Percentiles rank a stretch among this genome's conserved stretches.
Evolutionary conservation across 805 yeast species (phyloP).

Genomic region (Wickerhamomyces tratensis): DNA sequence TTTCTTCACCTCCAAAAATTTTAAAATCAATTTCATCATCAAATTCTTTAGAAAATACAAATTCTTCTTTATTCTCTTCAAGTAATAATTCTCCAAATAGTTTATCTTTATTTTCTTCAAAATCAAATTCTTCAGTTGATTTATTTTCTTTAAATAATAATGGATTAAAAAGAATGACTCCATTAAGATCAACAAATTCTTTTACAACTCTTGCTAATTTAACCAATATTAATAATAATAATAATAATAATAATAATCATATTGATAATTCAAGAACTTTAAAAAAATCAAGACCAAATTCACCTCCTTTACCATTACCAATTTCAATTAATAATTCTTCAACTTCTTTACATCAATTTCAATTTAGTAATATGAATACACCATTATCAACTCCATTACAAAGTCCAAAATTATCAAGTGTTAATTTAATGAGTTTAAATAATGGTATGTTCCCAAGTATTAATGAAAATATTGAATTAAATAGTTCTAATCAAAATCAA

Average conservation of each 20-base stretch:
- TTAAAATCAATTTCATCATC: conserved; percentile 14
- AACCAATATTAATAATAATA: conserved; percentile 16
- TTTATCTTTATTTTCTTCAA: conserved; percentile 16
- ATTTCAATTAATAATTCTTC: neutral
- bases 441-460: neutral
- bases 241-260: conserved; percentile 17
- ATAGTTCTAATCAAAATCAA: neutral
- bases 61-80: conserved; percentile 15
- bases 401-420: conserved; percentile 30
- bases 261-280: conserved; percentile 21
- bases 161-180: conserved; percentile 29
- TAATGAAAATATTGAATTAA: too few species aligned
- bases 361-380: conserved; percentile 25
- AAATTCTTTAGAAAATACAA: conserved; percentile 11
- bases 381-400: conserved; percentile 41
- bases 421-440: too few species aligned
- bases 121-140: conserved; percentile 18
- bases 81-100: conserved; percentile 15
- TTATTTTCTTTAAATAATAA: conserved; percentile 11
- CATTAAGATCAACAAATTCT: conserved; percentile 18
- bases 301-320: conserved; percentile 24
- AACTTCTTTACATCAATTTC: conserved; percentile 14
- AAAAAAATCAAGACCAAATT: conserved; percentile 39
- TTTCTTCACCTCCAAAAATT: conserved; percentile 20
- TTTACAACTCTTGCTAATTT: conserved; percentile 8